Evolutionary conservation across 2,329 filamentous ascomycete genomes (phyloP).

Genomic region (Knoxdaviesia proteae): DNA sequence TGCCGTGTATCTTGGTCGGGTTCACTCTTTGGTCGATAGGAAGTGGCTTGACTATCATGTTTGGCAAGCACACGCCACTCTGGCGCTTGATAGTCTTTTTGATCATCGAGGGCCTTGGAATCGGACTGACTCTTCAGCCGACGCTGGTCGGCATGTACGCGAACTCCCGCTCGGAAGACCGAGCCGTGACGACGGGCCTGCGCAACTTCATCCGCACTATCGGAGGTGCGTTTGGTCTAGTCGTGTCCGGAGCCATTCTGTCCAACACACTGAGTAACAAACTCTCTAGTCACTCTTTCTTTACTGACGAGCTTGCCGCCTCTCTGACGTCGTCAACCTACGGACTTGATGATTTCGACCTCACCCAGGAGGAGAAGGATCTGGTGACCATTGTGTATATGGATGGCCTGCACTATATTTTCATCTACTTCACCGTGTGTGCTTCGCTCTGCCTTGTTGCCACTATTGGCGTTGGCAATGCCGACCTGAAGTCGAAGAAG

Average conservation of each 20-base stretch:
- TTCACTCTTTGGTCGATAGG: conserved; percentile 16
- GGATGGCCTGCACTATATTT: conserved; percentile 10
- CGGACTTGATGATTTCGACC: conserved; percentile 6
- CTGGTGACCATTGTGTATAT: conserved; percentile 11
- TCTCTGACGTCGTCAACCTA: conserved; percentile 10
- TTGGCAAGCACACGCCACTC: conserved; percentile 8
- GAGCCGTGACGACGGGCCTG: conserved; percentile 16
- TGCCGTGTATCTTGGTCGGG: conserved; percentile 11
- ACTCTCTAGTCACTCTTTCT: conserved; percentile 2
- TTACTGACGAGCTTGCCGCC: conserved; percentile 5
- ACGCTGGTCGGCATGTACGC: conserved; percentile 17
- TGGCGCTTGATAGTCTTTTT: conserved; percentile 12
- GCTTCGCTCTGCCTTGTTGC: no score
- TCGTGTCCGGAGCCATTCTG: conserved; percentile 28
- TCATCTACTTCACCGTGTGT: conserved; percentile 6
- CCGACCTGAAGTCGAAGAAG: no score
- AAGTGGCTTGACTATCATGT: conserved; percentile 11
- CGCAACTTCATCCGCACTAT: conserved; percentile 18
- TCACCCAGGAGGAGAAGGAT: conserved; percentile 5
- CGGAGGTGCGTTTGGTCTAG: conserved; percentile 29
- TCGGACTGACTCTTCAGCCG: conserved; percentile 16
- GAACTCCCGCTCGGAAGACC: conserved; percentile 13
- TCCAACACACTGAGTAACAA: conserved; percentile 9
- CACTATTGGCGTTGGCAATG: no score
- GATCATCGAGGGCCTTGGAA: conserved; percentile 13